Conservation (phyloP, 306 rosid species). For the Cercis canadensis region DNA sequence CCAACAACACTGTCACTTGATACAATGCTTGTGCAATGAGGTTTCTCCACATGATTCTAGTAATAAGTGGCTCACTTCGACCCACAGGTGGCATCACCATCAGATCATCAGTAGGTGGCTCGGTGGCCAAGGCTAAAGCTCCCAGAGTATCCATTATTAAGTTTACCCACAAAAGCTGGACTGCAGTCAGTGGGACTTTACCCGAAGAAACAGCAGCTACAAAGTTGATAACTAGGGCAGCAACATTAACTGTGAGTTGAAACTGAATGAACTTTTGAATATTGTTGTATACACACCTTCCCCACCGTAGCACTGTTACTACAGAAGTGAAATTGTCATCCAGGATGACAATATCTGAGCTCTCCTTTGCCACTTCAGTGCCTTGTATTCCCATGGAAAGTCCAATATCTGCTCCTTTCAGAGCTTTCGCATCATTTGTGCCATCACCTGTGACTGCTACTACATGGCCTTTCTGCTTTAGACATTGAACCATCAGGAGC, state of each 20-base stretch:
- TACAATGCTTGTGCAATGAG: not conserved
- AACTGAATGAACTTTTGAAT: constrained; percentile 20
- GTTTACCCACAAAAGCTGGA: constrained; percentile 4
- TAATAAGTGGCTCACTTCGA: not conserved
- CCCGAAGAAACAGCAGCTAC: constrained; percentile 4
- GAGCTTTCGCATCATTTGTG: constrained; percentile 26
- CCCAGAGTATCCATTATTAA: constrained; percentile 12
- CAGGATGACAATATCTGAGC: constrained; percentile 23
- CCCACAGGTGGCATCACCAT: not conserved
- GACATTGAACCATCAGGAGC: not conserved
- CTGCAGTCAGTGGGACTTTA: not conserved
- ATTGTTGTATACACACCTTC: constrained; percentile 12
- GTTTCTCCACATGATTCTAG: constrained; percentile 16
- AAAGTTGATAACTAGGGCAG: constrained; percentile 11
- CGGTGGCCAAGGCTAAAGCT: constrained; percentile 9
- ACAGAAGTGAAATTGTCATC: constrained; percentile 18
- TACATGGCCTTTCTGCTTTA: constrained; percentile 7
- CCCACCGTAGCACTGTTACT: not conserved
- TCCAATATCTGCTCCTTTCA: constrained; percentile 21
- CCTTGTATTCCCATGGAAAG: constrained; percentile 30
- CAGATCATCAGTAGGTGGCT: not conserved
- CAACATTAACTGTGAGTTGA: constrained; percentile 13
- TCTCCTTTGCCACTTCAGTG: constrained; percentile 25
- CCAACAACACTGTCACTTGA: not conserved
- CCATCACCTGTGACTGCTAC: constrained; percentile 29